Base-by-base conservation (phyloP, 495 filamentous ascomycete genomes). In the Parathielavia hyrcaniae region DNA sequence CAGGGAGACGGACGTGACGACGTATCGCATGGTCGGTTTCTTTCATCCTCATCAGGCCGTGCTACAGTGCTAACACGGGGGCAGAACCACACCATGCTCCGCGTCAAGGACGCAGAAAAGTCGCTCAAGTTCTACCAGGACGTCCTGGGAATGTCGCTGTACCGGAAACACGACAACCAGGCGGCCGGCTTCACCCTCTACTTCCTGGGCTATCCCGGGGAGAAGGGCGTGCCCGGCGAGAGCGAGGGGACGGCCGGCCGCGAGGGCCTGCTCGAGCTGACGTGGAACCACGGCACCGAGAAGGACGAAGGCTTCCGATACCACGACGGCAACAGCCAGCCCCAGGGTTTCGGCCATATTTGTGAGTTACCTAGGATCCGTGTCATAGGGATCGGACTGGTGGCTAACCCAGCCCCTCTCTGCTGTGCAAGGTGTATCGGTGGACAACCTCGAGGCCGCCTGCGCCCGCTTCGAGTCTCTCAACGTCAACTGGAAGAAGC, bases 221-320 rank as follows among this genome's bases (percentile, higher is more conserved):
- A 73, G 40, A 61, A 71, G 61, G 75, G 76, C 22, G 63, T 76
- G 30, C 77, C 86, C 34, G 74, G 72, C 39, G 67, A 73, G 39
- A 69, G 73, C 26, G 66, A 74, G 23, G 80, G 44, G 66, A 78
- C 83, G 4, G 82, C 86, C 4, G 81, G 82, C 41, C 80, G 83
- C 50, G 92, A 97, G 67, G 92, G 92, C 2, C 67, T 97, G 52
- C 75, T 97, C 12, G 91, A 96, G 75, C 67, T 98, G 63, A 97
- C 91, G 20, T 96, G 90, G 89, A 97, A 98, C 69, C 93, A 96
- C 61, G 93, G 93, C 43, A 97, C 93, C 3, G 93, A 98, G 78
- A 92, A 89, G 67, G 83, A 97, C 63, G 78, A 84, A 55, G 75
- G 79, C 47, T 90, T 90, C 65, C 84, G 84, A 44, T 98, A 98